Evolutionary conservation across 306 rosid species (phyloP).

Genomic region (Dryas drummondii): DNA sequence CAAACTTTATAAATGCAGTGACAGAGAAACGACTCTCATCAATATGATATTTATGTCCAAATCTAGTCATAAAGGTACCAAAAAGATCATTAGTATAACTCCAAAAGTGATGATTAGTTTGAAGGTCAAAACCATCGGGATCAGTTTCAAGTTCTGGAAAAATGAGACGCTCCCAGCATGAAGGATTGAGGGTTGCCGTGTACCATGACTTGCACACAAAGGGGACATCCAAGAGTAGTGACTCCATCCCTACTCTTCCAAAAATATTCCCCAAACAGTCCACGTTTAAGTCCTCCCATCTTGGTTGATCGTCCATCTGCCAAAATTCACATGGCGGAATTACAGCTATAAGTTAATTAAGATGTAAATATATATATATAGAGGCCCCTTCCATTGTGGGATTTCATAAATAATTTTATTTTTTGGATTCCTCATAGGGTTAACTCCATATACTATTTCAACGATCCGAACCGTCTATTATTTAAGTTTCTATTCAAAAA

Average conservation of each 20-base stretch:
- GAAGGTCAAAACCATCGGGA: neutral
- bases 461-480: too few relatives aligned
- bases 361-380: too few relatives aligned
- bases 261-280: neutral
- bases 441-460: too few relatives aligned
- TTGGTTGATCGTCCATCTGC: neutral
- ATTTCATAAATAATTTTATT: too few relatives aligned
- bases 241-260: neutral
- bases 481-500: too few relatives aligned
- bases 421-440: too few relatives aligned
- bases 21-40: neutral
- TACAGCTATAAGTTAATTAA: too few relatives aligned
- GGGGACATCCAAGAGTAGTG: neutral
- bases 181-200: neutral
- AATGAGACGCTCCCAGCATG: neutral
- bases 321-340: too few relatives aligned
- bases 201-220: constrained; percentile 5
- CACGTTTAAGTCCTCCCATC: neutral
- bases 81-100: too few relatives aligned
- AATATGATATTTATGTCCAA: neutral
- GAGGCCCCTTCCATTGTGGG: too few relatives aligned
- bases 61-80: neutral
- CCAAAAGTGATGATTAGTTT: neutral
- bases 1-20: neutral
- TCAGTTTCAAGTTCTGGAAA: neutral